Percentiles rank a stretch among this genome's conserved stretches.
Conservation (phyloP, 768 basidiomycete species). For the Hygrocybe punicea region DNA sequence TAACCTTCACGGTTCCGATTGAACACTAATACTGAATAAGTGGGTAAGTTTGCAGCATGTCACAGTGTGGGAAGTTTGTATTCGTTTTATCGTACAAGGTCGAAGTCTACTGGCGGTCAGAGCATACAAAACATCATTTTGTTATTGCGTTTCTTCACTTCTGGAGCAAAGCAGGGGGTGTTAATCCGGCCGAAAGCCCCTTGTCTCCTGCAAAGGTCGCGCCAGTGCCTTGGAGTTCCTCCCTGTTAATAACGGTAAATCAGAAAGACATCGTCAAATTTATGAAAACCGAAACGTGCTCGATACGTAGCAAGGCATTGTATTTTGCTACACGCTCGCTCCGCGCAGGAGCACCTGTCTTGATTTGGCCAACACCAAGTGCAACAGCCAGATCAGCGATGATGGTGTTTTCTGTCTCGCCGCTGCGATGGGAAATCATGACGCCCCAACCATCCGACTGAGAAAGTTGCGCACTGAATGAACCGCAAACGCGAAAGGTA, state of each 20-base stretch:
- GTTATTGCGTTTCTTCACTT: constrained; percentile 32
- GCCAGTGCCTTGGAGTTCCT: constrained; percentile 65
- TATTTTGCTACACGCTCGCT: constrained; percentile 97
- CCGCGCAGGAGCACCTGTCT: constrained; percentile 96
- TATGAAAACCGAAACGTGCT: constrained; percentile 51
- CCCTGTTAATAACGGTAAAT: constrained; percentile 44
- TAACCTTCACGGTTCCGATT: too few relatives aligned
- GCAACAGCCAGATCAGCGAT: constrained; percentile 96
- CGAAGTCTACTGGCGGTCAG: too few relatives aligned
- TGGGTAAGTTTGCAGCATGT: too few relatives aligned
- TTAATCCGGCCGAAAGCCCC: constrained; percentile 75
- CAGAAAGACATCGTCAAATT: constrained; percentile 5
- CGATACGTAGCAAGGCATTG: constrained; percentile 85
- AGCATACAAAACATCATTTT: not conserved
- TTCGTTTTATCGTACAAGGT: too few relatives aligned
- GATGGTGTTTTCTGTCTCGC: constrained; percentile 96
- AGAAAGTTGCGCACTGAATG: constrained; percentile 79
- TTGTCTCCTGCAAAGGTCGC: constrained; percentile 71
- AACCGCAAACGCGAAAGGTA: constrained; percentile 2
- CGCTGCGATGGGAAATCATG: constrained; percentile 99
- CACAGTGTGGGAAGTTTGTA: too few relatives aligned
- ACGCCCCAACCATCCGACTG: constrained; percentile 98
- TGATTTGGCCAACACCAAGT: constrained; percentile 91
- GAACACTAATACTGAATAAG: too few relatives aligned
- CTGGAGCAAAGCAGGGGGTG: constrained; percentile 67